Conservation (phyloP, 169 alveolate genomes). For the Neospora caninum region DNA sequence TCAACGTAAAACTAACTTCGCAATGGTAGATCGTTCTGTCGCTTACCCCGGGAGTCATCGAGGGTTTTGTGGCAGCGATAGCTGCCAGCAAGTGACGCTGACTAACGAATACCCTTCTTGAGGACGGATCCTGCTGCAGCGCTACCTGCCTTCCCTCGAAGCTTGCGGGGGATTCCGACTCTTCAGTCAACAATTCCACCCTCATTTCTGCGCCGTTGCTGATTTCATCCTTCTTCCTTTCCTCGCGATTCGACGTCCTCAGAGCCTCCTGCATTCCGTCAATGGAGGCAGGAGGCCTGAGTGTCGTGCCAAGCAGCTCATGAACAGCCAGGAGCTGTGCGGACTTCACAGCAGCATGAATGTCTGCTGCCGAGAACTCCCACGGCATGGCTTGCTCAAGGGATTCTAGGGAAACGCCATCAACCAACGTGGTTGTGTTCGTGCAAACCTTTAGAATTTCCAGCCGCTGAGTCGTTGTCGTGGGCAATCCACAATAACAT, state of each 20-base stretch:
- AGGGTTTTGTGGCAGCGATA: conserved; percentile 5
- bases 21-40: background rate
- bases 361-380: conserved; percentile 16
- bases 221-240: too few relatives aligned
- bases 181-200: too few relatives aligned
- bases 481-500: conserved; percentile 25
- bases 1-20: background rate
- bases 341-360: background rate
- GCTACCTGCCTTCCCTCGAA: too few relatives aligned
- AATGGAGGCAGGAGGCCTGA: background rate
- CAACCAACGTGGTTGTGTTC: background rate
- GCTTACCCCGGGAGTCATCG: conserved; percentile 21
- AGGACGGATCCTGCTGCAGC: background rate
- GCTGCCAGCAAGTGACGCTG: conserved; percentile 13
- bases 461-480: background rate
- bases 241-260: too few relatives aligned
- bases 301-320: background rate
- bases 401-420: background rate
- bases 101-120: background rate
- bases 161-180: too few relatives aligned
- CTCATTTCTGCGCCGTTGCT: too few relatives aligned
- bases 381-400: background rate
- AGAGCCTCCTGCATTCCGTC: too few relatives aligned
- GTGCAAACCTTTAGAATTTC: background rate
- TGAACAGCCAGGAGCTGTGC: conserved; percentile 27